Conservation (phyloP, 2,329 filamentous ascomycete genomes). For the Ceratocystis cubensis region DNA sequence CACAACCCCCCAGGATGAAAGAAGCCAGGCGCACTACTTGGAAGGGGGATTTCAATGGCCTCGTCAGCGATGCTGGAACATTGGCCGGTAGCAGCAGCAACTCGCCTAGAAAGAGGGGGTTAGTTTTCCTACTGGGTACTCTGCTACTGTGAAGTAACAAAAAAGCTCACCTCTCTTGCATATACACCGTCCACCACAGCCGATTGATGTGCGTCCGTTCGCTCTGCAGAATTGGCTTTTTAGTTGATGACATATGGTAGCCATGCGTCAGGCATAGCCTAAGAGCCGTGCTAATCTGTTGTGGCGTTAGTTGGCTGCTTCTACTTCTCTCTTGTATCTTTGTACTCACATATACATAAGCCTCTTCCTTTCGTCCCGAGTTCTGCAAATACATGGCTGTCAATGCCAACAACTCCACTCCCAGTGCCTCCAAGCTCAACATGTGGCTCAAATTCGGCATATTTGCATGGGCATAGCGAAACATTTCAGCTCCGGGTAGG, state of each 20-base stretch:
- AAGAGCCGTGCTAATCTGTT: constrained; percentile 26
- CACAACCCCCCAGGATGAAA: constrained; percentile 26
- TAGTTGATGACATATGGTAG: constrained; percentile 24
- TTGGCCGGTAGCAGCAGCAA: constrained; percentile 21
- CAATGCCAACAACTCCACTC: constrained; percentile 26
- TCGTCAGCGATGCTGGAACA: constrained; percentile 18
- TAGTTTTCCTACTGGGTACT: not conserved
- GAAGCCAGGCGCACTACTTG: constrained; percentile 25
- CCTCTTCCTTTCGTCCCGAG: constrained; percentile 21
- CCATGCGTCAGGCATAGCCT: constrained; percentile 25
- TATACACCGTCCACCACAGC: constrained; percentile 27
- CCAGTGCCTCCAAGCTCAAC: constrained; percentile 25
- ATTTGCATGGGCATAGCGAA: constrained; percentile 24
- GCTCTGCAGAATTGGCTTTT: constrained; percentile 20
- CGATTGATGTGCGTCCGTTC: constrained; percentile 24
- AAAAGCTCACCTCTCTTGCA: constrained; percentile 26
- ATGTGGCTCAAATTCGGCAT: constrained; percentile 25
- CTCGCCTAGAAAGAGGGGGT: constrained; percentile 8
- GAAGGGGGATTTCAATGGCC: constrained; percentile 20
- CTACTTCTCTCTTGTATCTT: not conserved
- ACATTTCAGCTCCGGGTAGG: constrained; percentile 19
- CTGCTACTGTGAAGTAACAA: not conserved
- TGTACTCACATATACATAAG: constrained; percentile 20
- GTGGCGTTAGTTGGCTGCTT: not conserved
- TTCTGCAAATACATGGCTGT: constrained; percentile 21